These are phyloP conservation scores for Russula sp. DNA, from an alignment of 768 basidiomycete genomes.

Conservation along the genomic window DNA sequence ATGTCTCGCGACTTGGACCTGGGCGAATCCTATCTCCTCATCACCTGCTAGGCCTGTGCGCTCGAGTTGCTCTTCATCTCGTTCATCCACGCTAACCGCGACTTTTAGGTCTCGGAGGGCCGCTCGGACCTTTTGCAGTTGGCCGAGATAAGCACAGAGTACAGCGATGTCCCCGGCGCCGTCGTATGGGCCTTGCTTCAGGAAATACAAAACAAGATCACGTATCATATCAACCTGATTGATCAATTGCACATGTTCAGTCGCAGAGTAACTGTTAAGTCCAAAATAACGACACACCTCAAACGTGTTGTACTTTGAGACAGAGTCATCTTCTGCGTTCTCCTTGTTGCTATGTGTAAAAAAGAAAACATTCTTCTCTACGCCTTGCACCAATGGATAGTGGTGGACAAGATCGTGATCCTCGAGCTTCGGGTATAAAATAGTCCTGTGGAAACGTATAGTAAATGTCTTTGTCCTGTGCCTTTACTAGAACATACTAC, in stretches of 20 bases:
- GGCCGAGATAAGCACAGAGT: slow-evolving; percentile 53
- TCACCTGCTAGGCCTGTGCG: slow-evolving; percentile 47
- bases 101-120: slow-evolving; percentile 45
- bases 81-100: slow-evolving; percentile 64
- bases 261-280: too few species aligned
- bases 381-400: slow-evolving; percentile 59
- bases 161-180: slow-evolving; percentile 52
- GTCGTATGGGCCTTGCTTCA: slow-evolving; percentile 51
- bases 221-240: slow-evolving; percentile 45
- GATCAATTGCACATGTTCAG: neutral
- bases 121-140: slow-evolving; percentile 46
- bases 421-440: slow-evolving; percentile 58
- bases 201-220: slow-evolving; percentile 52
- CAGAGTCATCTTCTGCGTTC: slow-evolving; percentile 58
- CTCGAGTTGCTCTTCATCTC: slow-evolving; percentile 59
- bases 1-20: slow-evolving; percentile 50
- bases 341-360: slow-evolving; percentile 60
- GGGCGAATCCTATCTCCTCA: slow-evolving; percentile 43
- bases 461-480: neutral
- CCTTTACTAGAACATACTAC: slow-evolving; percentile 8
- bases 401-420: slow-evolving; percentile 52
- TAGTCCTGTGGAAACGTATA: slow-evolving; percentile 40
- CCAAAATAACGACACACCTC: slow-evolving; percentile 47
- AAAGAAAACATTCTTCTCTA: slow-evolving; percentile 66
- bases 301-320: slow-evolving; percentile 62